Percentiles rank a stretch among this genome's conserved stretches.
phyloP scores from a whole-genome alignment of 2,329 filamentous ascomycete genomes.

The Aspergillus tanneri region DNA sequence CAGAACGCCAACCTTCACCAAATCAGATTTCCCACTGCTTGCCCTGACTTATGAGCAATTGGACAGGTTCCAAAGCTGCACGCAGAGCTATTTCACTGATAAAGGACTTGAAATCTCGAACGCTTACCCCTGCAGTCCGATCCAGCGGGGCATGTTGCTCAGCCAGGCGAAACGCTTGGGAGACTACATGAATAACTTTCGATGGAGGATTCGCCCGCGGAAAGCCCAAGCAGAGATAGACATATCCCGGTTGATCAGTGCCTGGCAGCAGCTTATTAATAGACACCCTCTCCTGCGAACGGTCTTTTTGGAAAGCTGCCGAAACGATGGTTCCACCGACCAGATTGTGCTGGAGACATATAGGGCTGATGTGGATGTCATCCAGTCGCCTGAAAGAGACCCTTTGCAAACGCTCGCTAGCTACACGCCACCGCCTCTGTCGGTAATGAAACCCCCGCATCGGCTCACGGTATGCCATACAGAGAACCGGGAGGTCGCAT shows the following conservation, averaged over 20 bases:
- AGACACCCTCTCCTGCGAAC: conserved; percentile 13
- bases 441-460: not conserved
- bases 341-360: conserved; percentile 3
- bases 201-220: not conserved
- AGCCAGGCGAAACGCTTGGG: not conserved
- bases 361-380: not conserved
- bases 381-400: not conserved
- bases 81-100: not conserved
- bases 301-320: conserved; percentile 1
- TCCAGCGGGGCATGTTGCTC: not conserved
- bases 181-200: not conserved
- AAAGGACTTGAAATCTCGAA: not conserved
- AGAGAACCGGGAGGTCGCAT: not conserved
- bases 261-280: conserved; percentile 10
- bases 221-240: not conserved
- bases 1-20: not conserved
- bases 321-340: not conserved
- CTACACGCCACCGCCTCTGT: not conserved
- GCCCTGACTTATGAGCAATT: not conserved
- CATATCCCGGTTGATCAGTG: not conserved
- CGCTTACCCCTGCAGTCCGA: not conserved
- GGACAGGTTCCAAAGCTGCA: not conserved
- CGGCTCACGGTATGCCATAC: not conserved
- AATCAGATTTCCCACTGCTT: not conserved
- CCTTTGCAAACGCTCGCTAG: not conserved